Base-by-base conservation (phyloP, 352 stramenopile species). In the Phytopythium aichiense region DNA sequence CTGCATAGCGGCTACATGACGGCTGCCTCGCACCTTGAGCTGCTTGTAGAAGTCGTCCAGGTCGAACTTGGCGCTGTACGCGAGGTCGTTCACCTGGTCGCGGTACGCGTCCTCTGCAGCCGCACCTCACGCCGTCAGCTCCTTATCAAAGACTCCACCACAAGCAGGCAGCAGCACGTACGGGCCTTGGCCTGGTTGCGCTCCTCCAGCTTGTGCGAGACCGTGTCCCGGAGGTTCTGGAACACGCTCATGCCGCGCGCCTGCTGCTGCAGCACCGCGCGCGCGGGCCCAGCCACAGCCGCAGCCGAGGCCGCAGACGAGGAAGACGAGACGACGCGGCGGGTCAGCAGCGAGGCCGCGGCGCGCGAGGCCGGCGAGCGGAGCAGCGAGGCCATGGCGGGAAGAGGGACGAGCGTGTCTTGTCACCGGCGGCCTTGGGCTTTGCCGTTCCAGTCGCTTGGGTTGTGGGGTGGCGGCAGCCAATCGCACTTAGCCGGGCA, bases 201-300 rank as follows among this genome's bases (percentile, higher is more conserved):
- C 69, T 92, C 75, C 70, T 93, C 79, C 61, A 95, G 69, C 70
- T 92, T 93, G 64, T 71, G 65, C 52, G 77, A 81, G 35, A 95
- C 76, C 9, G 79, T 76, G 60, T 94, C 81, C 45, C 81, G 81
- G 51, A 95, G 73, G 64, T 69, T 88, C 53, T 72, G 78, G 63
- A 95, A 90, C 45, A 95, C 66, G 64, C 87, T 73, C 65, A 95
- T 84, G 48, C 62, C 74, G 64, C 87, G 87, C 71, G 67, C 76
- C 60, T 83, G 71, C 61, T 71, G 72, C 23, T 49, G 53, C 43
- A 45, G 8, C 30, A 42, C 46, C 38, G 49, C 13, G 22, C 46
- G 46, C 63, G 42, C 37, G n/a, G 57, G 20, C 40, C 43, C 7
- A n/a, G n/a, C n/a, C 25, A 15, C 2, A 22, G 51, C 2, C 22